These are phyloP conservation scores for Colletotrichum sp. DNA, from an alignment of 2,329 filamentous ascomycete species.

Conservation along the genomic window DNA sequence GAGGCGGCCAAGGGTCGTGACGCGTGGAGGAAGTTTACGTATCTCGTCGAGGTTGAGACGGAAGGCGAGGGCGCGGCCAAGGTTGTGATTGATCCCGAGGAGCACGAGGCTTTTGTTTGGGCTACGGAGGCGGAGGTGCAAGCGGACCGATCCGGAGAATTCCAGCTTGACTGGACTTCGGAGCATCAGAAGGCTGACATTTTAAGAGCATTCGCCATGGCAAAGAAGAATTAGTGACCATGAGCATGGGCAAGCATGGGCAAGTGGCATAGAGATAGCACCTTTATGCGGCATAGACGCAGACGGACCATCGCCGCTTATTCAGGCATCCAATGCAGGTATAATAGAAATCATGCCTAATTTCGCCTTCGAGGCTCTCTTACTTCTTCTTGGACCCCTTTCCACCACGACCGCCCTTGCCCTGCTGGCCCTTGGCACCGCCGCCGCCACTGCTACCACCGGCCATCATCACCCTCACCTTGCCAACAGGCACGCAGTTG, in stretches of 20 bases:
- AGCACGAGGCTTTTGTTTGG: conserved; percentile 44
- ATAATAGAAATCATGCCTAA: neutral
- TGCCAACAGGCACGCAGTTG: conserved; percentile 80
- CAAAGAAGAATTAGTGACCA: neutral
- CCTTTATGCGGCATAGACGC: neutral
- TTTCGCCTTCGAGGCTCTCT: neutral
- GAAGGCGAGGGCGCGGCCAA: neutral
- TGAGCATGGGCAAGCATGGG: neutral
- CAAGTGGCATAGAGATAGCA: neutral
- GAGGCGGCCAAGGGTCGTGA: neutral
- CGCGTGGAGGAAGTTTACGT: conserved; percentile 38
- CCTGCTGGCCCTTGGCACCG: conserved; percentile 36
- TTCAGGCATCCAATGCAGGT: neutral
- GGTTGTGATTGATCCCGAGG: conserved; percentile 36
- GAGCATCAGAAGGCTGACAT: conserved; percentile 19
- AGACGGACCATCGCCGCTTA: neutral
- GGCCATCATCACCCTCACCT: conserved; percentile 78
- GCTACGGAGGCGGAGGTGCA: conserved; percentile 41
- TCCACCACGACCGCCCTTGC: conserved; percentile 36
- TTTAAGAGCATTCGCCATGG: conserved; percentile 12
- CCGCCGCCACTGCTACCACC: conserved; percentile 54
- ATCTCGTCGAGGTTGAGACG: conserved; percentile 34
- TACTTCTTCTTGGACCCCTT: conserved; percentile 49
- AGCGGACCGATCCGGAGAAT: neutral
- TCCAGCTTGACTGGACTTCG: conserved; percentile 18